These are phyloP conservation scores for Boletus coccyginus DNA, from an alignment of 768 basidiomycete genomes.

Conservation along the genomic window DNA sequence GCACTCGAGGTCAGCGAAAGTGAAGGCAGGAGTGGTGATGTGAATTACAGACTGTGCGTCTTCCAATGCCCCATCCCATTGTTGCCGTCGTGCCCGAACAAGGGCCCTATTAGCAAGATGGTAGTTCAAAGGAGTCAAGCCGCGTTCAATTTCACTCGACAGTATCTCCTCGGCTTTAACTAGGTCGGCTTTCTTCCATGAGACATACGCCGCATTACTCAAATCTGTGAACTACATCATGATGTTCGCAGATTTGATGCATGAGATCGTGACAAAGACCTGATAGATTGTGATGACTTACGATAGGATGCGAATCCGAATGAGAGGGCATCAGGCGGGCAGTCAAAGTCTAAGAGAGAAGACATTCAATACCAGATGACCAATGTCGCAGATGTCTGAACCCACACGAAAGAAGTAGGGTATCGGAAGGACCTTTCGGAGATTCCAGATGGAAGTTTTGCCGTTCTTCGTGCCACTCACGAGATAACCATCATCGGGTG, in stretches of 20 bases:
- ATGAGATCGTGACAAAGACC: not conserved
- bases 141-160: conserved; percentile 13
- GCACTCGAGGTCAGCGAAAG: not conserved
- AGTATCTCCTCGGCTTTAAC: conserved; percentile 9
- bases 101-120: conserved; percentile 15
- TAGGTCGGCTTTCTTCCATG: conserved; percentile 8
- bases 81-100: conserved; percentile 3
- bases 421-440: conserved; percentile 5
- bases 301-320: not conserved
- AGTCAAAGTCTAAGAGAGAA: conserved; percentile 6
- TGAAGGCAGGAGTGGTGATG: not conserved
- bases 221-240: conserved; percentile 11
- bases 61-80: conserved; percentile 11
- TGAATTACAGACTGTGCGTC: conserved; percentile 11
- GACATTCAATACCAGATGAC: not conserved
- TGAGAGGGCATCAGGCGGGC: not conserved
- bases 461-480: conserved; percentile 7
- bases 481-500: conserved; percentile 13
- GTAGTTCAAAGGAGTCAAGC: not conserved
- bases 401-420: conserved; percentile 14
- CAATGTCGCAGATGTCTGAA: not conserved
- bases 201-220: conserved; percentile 4
- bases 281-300: not conserved
- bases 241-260: not conserved
- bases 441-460: conserved; percentile 13